These are phyloP conservation scores for Verticillium klebahnii DNA, from an alignment of 2,329 filamentous ascomycete genomes.

Conservation along the genomic window DNA sequence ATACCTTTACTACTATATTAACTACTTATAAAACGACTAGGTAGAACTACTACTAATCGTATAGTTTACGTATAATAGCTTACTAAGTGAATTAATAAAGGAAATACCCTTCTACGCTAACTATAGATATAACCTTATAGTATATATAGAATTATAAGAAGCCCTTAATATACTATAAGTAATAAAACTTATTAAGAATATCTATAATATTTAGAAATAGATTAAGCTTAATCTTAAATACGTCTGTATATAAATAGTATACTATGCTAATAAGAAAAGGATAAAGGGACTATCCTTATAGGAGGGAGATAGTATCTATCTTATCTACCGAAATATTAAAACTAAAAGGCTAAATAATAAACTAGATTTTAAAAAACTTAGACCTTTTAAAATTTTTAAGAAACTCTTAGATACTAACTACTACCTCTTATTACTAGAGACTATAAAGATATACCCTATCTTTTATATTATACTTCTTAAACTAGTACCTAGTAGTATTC, in stretches of 20 bases:
- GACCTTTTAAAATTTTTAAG: background rate
- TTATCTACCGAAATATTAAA: conserved; percentile 2
- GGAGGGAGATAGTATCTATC: background rate
- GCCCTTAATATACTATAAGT: too few species aligned
- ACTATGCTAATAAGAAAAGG: background rate
- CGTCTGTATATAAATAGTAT: background rate
- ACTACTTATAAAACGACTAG: too few species aligned
- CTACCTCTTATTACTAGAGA: conserved; percentile 3
- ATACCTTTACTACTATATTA: too few species aligned
- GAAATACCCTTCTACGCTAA: too few species aligned
- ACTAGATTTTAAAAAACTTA: background rate
- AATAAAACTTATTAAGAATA: too few species aligned
- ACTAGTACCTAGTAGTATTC: background rate
- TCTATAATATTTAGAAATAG: too few species aligned
- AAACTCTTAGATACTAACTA: conserved; percentile 1
- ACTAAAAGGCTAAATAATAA: background rate
- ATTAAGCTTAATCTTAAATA: too few species aligned
- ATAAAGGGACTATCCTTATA: background rate
- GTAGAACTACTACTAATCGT: too few species aligned
- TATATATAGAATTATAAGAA: too few species aligned
- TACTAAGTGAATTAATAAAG: too few species aligned
- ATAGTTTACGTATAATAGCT: too few species aligned
- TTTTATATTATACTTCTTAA: conserved; percentile 1
- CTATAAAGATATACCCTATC: conserved; percentile 1
- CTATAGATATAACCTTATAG: too few species aligned